Conservation (phyloP, 768 basidiomycete genomes). For the Clavaria fumosa region DNA sequence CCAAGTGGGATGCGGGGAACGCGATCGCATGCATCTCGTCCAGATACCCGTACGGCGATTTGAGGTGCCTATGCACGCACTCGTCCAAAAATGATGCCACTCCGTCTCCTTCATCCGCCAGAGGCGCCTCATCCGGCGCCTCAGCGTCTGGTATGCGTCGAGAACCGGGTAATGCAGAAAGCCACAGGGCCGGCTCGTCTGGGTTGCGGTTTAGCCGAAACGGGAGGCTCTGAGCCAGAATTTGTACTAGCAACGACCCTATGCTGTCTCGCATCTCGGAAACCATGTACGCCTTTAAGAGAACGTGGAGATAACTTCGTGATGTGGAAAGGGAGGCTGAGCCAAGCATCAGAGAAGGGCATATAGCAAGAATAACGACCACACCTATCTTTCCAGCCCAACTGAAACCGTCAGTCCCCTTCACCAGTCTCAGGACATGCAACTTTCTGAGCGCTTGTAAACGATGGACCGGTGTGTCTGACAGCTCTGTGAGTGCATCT, state of each 20-base stretch:
- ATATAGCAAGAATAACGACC: constrained; percentile 20
- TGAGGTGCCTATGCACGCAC: constrained; percentile 66
- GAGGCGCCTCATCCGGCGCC: constrained; percentile 35
- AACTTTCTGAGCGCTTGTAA: constrained; percentile 46
- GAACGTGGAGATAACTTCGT: constrained; percentile 55
- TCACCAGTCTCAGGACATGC: constrained; percentile 62
- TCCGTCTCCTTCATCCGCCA: constrained; percentile 40
- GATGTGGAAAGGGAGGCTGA: too few relatives aligned
- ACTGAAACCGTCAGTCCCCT: constrained; percentile 61
- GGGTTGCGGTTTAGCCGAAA: constrained; percentile 69
- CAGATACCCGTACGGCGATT: constrained; percentile 75
- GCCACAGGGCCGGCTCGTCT: constrained; percentile 64
- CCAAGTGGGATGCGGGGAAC: constrained; percentile 7
- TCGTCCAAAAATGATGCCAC: constrained; percentile 70
- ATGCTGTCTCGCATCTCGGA: constrained; percentile 35
- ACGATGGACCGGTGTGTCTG: constrained; percentile 18
- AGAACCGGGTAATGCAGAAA: constrained; percentile 42
- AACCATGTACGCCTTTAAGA: constrained; percentile 49
- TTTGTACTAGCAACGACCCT: constrained; percentile 36
- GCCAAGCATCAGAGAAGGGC: too few relatives aligned
- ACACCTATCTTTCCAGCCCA: constrained; percentile 65
- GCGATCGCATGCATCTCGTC: constrained; percentile 41
- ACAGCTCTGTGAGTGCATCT: constrained; percentile 15
- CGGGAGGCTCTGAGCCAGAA: constrained; percentile 59
- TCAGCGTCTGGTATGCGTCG: constrained; percentile 22